Base-by-base conservation (phyloP, 2,329 filamentous ascomycete genomes). In the Pseudocercospora fuligena region DNA sequence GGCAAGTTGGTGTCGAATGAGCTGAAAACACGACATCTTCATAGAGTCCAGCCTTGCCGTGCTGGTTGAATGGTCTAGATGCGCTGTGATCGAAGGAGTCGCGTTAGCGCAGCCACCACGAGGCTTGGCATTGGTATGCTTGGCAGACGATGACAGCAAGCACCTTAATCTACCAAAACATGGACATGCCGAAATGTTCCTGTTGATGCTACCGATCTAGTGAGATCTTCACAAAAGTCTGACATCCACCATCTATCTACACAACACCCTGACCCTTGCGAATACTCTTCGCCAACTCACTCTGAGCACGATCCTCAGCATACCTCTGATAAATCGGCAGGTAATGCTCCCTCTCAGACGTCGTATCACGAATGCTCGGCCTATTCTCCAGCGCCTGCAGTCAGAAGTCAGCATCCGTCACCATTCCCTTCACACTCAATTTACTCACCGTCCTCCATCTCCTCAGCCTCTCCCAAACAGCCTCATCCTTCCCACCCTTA, bases 261-360 rank as follows among this genome's bases (percentile, higher is more conserved):
- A 56, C 51, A 27, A 56, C 51, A 4, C 51, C 51, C n/a, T 56
- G 51, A 1, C 51, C 51, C 25, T 56, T 56, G 2, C 51, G 51
- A 56, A 56, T 56, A 56, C 51, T 56, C 74, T 84, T 84, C 19
- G 82, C 82, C 64, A 83, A 70, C 74, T 84, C 81, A 61, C 78
- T 81, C 76, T 82, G 80, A 49, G 82, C 82, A 56, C 74, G 78
- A 70, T 84, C 78, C 70, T 83, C 80, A 33, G 82, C 82, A 78
- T 82, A 82, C 61, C 80, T 67, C 73, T 83, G 78, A 77, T 93
- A 94, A 16, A 90, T 89, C 9, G 86, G 83, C 67, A 91, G 76
- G 75, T 93, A 93, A 74, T 88, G 80, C 69, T 90, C 86, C 61
- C 83, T 85, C 19, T 89, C 88, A 74, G 90, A 93, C 79, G 85